Percentiles rank a stretch among this genome's conserved stretches.
phyloP scores from a whole-genome alignment of 2,329 filamentous ascomycete genomes.

The Chrysoporthe puriensis region DNA sequence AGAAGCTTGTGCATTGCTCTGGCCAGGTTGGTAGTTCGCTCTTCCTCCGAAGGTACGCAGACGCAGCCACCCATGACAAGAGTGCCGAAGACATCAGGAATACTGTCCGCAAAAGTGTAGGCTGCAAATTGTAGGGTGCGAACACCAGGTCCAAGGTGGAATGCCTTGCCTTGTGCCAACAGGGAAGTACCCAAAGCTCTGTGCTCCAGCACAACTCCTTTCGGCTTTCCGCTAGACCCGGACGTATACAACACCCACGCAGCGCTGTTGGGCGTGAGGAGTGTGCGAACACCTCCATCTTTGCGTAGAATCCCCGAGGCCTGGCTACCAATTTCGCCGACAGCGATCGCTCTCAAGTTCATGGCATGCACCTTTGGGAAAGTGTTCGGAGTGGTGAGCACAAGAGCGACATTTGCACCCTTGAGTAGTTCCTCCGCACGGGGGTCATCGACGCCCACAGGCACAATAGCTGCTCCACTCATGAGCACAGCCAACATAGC shows the following conservation, averaged over 20 bases:
- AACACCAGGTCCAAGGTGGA: not conserved
- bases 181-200: not conserved
- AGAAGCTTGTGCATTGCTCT: slow-evolving; percentile 32
- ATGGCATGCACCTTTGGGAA: not conserved
- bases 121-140: not conserved
- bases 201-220: not conserved
- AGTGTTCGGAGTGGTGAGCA: not conserved
- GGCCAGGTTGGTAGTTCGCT: slow-evolving; percentile 17
- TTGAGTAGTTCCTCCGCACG: not conserved
- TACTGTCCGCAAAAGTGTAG: not conserved
- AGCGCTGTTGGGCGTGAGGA: not conserved
- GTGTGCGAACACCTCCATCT: not conserved
- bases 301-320: not conserved
- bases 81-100: slow-evolving; percentile 1
- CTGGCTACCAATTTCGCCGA: not conserved
- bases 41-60: slow-evolving; percentile 8
- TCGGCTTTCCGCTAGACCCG: not conserved
- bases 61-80: slow-evolving; percentile 9
- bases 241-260: not conserved
- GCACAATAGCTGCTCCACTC: not conserved
- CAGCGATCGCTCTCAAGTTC: not conserved
- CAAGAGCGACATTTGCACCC: not conserved
- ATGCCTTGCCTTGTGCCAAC: not conserved
- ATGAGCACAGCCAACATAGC: not conserved
- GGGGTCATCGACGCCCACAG: not conserved